Percentiles rank a stretch among this genome's conserved stretches.
Conservation (phyloP, 805 yeast genomes). For the Debaryomyces tyrocola region DNA sequence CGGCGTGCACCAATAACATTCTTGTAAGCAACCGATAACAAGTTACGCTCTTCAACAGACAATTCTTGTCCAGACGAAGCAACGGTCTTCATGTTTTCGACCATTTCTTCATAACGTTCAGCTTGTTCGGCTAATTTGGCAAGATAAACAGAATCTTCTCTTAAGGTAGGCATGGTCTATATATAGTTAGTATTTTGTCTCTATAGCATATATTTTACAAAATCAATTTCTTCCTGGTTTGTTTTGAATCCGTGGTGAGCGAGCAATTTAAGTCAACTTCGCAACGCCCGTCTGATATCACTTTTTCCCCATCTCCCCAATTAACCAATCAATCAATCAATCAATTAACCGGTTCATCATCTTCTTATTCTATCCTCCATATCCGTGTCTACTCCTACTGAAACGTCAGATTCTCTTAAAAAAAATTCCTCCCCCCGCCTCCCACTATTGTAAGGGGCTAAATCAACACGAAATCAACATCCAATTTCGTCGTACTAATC, state of each 20-base stretch:
- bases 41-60: constrained; percentile 96
- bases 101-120: constrained; percentile 99
- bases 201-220: neutral
- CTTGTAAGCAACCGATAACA: constrained; percentile 95
- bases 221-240: neutral
- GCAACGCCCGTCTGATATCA: neutral
- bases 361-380: neutral
- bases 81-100: constrained; percentile 96
- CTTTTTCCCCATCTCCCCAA: neutral
- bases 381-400: neutral
- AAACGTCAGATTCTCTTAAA: neutral
- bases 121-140: constrained; percentile 99
- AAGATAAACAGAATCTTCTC: constrained; percentile 97
- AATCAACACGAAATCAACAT: neutral
- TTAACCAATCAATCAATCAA: neutral
- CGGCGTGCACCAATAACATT: constrained; percentile 99
- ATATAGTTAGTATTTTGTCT: constrained; percentile 7
- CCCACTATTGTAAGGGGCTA: neutral
- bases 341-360: neutral
- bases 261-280: neutral
- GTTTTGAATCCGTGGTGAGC: constrained; percentile 1
- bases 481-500: neutral
- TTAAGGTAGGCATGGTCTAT: constrained; percentile 66
- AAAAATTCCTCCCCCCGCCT: neutral
- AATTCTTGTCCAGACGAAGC: constrained; percentile 95